A percentile compares a stretch with the other conserved stretches of the same genome.
Evolutionary conservation across 2,329 filamentous ascomycete genomes (phyloP).

Genomic region (Monosporascus sp.): DNA sequence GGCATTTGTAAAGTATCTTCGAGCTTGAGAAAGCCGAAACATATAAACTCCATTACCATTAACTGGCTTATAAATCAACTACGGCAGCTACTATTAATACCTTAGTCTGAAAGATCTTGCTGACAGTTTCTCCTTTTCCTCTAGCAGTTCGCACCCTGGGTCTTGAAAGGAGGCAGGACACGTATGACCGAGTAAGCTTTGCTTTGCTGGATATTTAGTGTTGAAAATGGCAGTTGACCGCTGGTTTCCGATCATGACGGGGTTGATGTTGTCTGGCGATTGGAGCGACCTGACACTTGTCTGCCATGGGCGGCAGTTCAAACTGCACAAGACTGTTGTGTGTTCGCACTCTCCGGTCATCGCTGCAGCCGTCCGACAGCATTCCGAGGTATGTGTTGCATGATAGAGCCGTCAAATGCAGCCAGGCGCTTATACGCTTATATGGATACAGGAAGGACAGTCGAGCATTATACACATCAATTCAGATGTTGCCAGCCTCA

Average conservation of each 20-base stretch:
- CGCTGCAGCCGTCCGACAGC: slow-evolving; percentile 12
- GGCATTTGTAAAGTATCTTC: too few relatives aligned
- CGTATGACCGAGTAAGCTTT: not conserved
- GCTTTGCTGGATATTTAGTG: not conserved
- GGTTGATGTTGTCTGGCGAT: slow-evolving; percentile 5
- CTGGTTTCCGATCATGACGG: not conserved
- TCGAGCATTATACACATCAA: slow-evolving; percentile 1
- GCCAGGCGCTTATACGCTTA: not conserved
- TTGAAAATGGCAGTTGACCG: too few relatives aligned
- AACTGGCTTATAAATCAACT: too few relatives aligned
- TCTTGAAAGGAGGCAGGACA: not conserved
- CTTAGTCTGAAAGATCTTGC: too few relatives aligned
- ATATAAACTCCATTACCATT: too few relatives aligned
- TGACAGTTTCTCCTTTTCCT: too few relatives aligned
- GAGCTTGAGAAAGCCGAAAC: too few relatives aligned
- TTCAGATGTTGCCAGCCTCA: slow-evolving; percentile 3
- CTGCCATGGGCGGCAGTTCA: slow-evolving; percentile 17
- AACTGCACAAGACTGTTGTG: slow-evolving; percentile 20
- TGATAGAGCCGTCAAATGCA: not conserved
- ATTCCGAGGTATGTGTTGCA: slow-evolving; percentile 19
- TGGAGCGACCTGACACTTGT: slow-evolving; percentile 8
- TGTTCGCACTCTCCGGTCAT: slow-evolving; percentile 18
- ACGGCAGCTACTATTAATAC: too few relatives aligned
- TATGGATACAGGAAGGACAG: slow-evolving; percentile 1
- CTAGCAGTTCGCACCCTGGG: too few relatives aligned